Base-by-base conservation (phyloP, 2,329 filamentous ascomycete species). In the Zymoseptoria ardabiliae region DNA sequence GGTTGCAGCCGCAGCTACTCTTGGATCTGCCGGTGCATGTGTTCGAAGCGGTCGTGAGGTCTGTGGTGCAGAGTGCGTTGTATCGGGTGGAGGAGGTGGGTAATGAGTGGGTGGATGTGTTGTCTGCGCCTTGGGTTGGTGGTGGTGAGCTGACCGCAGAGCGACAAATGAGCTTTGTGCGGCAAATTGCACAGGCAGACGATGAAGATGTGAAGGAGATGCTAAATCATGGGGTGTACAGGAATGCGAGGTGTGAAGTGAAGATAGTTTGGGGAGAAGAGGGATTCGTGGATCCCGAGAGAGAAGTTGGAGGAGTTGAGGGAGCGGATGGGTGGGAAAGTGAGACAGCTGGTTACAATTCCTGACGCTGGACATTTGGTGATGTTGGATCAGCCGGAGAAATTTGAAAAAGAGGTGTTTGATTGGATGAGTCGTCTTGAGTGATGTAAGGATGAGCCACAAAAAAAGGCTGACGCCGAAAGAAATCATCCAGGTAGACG, bases 201-300 rank as follows among this genome's bases (percentile, higher is more conserved):
- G 60, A 59, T 41, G 68, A 60, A 2, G 73, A 73, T 30, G 73
- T 79, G n/a, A 76, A 77, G 56, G 67, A 63, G 11, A 66, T 69
- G 64, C 76, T 79, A 52, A 57, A 66, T 2, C 68, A 72, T 23
- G 68, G 78, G 0, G 72, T 76, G 5, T 59, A 68, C 20, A 68
- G 59, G 13, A 61, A 76, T 10, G 74, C 75, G 0, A 53, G 57
- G 13, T 70, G 67, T 55, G 57, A 60, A 51, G 73, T 79, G 4
- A 75, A 71, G 60, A 68, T 80, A 4, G 70, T 79, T 7, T 79
- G 77, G 77, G 78, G 77, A 1, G 69, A 68, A 22, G 64, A 78
- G 2, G 2, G 77, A 80, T 60, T 60, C 60, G 41, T 79, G 77
- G 78, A 73, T 79, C 52, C 76, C 76, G 0, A 70, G 71, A 0